Percentiles rank a stretch among this genome's conserved stretches.
These are phyloP conservation scores for Arbutus unedo DNA, from an alignment of 148 eudicot species.

Conservation along the genomic window DNA sequence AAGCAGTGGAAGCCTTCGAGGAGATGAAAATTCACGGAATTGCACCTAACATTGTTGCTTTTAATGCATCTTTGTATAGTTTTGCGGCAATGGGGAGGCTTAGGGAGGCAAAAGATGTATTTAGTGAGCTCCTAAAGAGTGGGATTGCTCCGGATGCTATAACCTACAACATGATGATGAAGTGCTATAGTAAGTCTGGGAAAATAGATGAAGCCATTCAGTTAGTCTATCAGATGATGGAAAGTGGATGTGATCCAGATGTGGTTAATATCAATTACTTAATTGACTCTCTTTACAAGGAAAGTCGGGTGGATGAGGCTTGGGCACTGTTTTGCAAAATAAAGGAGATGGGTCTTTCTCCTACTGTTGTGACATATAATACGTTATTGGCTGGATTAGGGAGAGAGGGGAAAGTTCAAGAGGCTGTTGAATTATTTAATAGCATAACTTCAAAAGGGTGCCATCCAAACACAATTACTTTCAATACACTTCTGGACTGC, in stretches of 20 bases:
- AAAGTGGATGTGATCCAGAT: constrained; percentile 65
- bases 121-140: constrained; percentile 54
- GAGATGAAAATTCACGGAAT: constrained; percentile 76
- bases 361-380: constrained; percentile 91
- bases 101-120: constrained; percentile 64
- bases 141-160: constrained; percentile 87
- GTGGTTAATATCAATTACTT: constrained; percentile 79
- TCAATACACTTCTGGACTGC: constrained; percentile 79
- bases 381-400: constrained; percentile 80
- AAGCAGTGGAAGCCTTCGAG: constrained; percentile 73
- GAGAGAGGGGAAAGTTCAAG: constrained; percentile 71
- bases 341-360: constrained; percentile 66
- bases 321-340: constrained; percentile 69
- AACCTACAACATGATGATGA: constrained; percentile 95
- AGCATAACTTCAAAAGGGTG: constrained; percentile 53
- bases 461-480: constrained; percentile 74
- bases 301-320: constrained; percentile 72
- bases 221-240: constrained; percentile 63
- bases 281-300: constrained; percentile 81
- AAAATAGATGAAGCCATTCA: constrained; percentile 72
- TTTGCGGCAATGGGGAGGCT: constrained; percentile 77
- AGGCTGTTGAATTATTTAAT: constrained; percentile 59
- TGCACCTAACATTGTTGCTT: constrained; percentile 73
- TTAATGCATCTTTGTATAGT: constrained; percentile 80
- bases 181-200: constrained; percentile 77